Evolutionary conservation across 2,329 filamentous ascomycete species (phyloP), one percentile per base, ranked within the genome.

Genomic region (Clarireedia monteithiana): DNA sequence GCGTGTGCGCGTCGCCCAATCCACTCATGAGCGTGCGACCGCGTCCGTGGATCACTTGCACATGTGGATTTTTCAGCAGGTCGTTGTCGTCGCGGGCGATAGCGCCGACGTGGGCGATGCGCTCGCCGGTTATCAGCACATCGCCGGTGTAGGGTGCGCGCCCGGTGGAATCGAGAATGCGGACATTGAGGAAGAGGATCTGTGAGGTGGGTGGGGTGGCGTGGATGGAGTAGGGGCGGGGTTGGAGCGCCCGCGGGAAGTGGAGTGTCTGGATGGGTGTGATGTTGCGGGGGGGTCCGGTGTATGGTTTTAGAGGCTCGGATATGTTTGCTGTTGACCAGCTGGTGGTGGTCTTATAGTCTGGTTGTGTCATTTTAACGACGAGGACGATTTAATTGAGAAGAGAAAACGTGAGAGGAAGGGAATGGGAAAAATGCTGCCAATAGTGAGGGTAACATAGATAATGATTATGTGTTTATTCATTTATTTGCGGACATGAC

Each of bases 11-110:
- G 58, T 79, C 76, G 1, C 75, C 74, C 0, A 78, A 66, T 0
- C 76, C 76, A n/a, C 71, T 71, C 72, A 78, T 78, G 26, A 79
- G 60, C 1, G 76, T 78, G 20, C 75, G 66, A 24, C 60, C 58
- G 23, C 55, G 50, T 4, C 61, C 60, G 34, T 61, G 9, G 17
- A 50, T 24, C 12, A 40, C n/a, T 2, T 15, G 17, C 15, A 42
- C 36, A 5, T 40, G 1, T 6, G 48, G 10, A 10, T 27, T 9
- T 6, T 23, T 15, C 12, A 14, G 17, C n/a, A 27, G n/a, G 5
- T 24, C 7, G 5, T 7, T 17, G 4, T 42, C 39, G 20, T 7
- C 9, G 17, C 24, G 12, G 12, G 48, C 14, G 3, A 40, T 5
- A 15, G 10, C 6, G n/a, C 20, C 48, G 12, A 50, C 17, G 3